Evolutionary conservation across 208 protist genomes (phyloP), one percentile per base, ranked within the genome.

Genomic region (Wallacemonas rigidus): DNA sequence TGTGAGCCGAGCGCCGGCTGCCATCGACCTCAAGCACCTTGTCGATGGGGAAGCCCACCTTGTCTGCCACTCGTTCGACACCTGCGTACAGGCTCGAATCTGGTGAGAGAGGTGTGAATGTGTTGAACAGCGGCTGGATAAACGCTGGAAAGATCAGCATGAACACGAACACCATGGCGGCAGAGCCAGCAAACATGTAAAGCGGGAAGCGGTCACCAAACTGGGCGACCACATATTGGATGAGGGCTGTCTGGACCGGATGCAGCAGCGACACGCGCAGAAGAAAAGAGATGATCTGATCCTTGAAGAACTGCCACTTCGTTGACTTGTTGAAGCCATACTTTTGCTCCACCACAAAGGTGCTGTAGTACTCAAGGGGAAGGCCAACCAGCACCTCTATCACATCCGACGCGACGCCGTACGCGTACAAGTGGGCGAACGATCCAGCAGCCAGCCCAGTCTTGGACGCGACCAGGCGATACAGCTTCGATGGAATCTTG

Each of bases 121-220:
- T 93, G 82, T 97, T 96, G 81, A 98, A 98, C 6, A 98, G 74
- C 3, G 95, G 93, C 71, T 83, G 80, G 57, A 98, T 97, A 55
- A 93, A 67, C 7, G 77, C 85, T 1, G 89, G 90, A 75, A 79
- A 91, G 11, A 96, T 67, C 44, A 84, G 80, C 1, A 85, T 79
- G 53, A 86, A 82, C 3, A 71, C n/a, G 5, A 88, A 48, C 9
- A 74, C 15, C 63, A 97, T 39, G n/a, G 68, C 60, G 1, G 84
- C 68, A 39, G 79, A 60, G 1, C 54, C 82, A 5, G 65, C 14
- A 61, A 90, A 95, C 26, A 93, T 71, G 76, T 95, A 97, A 6
- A 96, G 53, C 1, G 89, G 90, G 67, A 98, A 96, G 14, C 79
- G 67, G 8, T 83, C 82, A 14, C 94, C 94, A 81, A 92, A 95